Evolutionary conservation across 1,284 basidiomycete genomes (phyloP), one percentile per base, ranked within the genome.

Genomic region (Tranzscheliella williamsii): DNA sequence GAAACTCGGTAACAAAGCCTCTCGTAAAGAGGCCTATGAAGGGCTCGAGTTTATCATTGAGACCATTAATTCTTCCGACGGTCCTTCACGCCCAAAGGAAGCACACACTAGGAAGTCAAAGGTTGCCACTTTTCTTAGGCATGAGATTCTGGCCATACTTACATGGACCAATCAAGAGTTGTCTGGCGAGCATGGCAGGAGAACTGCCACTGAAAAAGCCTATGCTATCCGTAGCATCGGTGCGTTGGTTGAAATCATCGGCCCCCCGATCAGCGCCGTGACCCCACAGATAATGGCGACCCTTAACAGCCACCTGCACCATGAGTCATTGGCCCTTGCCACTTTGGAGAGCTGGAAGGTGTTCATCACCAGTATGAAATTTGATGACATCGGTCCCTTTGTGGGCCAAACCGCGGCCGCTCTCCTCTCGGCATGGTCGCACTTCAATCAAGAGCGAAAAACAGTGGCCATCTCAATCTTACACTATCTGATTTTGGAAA

Each of bases 381-480:
- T 85, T 21, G 79, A 79, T 27, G 92, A 97, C 54, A 82, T 94
- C 21, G 88, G 89, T 1, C 86, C 90, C 1, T 87, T 91, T 72
- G 83, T 95, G 33, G 92, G 91, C 3, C 85, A 89, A 5, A 95
- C 91, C 0, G 90, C 87, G 23, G 93, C 95, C 1, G 86, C 89
- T 1, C 83, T 97, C 35, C 84, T 93, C 5, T 82, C 85, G 2
- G 83, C 84, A 1, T 98, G 95, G 95, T 73, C 83, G 3, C 80
- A 79, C 1, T 85, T 97, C 46, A 83, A 84, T 12, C 47, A 78
- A 0, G 71, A 78, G 4, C 84, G 86, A 38, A 84, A 83, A 15
- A 76, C 79, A 1, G 76, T 83, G 1, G 90, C 88, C 0, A 82
- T 78, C 32, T 75, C 81, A 30, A 87, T 86, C 15, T 79, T 97